Conservation (phyloP, 2,329 filamentous ascomycete species). For the Scedosporium apiospermum region DNA sequence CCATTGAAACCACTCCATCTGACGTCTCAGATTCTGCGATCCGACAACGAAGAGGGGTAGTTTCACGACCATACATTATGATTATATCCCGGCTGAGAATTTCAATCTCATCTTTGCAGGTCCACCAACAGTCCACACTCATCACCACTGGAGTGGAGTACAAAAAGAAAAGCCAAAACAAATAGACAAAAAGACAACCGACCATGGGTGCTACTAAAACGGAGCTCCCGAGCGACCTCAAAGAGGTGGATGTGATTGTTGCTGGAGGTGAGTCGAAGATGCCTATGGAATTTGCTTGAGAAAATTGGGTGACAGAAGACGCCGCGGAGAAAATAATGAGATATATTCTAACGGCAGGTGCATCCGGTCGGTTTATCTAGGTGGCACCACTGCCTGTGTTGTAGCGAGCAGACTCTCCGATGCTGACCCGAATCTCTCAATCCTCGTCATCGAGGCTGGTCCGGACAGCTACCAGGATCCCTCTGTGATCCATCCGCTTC, state of each 20-base stretch:
- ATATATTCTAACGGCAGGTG: no score
- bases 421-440: slow-evolving; percentile 15
- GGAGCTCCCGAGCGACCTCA: slow-evolving; percentile 7
- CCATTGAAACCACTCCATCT: no score
- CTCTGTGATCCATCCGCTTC: slow-evolving; percentile 14
- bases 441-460: slow-evolving; percentile 20
- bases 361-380: slow-evolving; percentile 8
- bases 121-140: no score
- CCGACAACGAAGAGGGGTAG: no score
- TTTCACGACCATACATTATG: no score
- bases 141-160: no score
- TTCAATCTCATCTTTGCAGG: no score
- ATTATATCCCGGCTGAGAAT: no score
- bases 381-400: slow-evolving; percentile 18
- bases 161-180: no score
- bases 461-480: slow-evolving; percentile 17
- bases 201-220: not conserved
- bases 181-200: no score
- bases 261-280: slow-evolving; percentile 11
- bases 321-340: not conserved
- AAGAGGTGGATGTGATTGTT: slow-evolving; percentile 14
- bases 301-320: not conserved
- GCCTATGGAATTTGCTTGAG: not conserved
- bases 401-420: slow-evolving; percentile 17
- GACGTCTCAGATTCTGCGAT: no score